Evolutionary conservation across 2,329 filamentous ascomycete species (phyloP).

Genomic region (Epichloe bromicola): DNA sequence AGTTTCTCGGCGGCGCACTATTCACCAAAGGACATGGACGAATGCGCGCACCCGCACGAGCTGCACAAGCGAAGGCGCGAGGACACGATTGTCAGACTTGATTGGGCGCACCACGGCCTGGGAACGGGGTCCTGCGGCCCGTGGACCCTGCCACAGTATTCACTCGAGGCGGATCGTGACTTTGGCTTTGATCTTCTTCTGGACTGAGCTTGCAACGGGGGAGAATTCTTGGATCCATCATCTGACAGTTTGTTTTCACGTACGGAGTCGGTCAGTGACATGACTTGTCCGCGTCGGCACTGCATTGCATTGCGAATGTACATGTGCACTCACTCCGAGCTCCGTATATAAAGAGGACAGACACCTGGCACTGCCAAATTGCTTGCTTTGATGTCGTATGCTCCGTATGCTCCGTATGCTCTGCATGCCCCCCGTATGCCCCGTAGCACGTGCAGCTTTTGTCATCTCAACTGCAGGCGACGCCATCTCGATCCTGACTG

Average conservation of each 20-base stretch:
- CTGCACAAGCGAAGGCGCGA: conserved; percentile 33
- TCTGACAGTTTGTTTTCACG: too few relatives aligned
- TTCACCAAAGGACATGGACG: conserved; percentile 37
- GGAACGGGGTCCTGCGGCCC: conserved; percentile 51
- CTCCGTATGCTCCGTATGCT: neutral
- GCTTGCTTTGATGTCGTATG: neutral
- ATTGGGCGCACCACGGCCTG: conserved; percentile 49
- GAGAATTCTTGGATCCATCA: too few relatives aligned
- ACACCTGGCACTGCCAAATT: neutral
- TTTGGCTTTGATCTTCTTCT: conserved; percentile 32
- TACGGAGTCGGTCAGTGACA: neutral
- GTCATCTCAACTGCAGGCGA: neutral
- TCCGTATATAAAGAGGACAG: neutral
- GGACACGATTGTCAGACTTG: conserved; percentile 43
- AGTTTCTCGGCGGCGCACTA: conserved; percentile 48
- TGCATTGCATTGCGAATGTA: neutral
- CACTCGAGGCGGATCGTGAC: conserved; percentile 26
- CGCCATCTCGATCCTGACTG: too few relatives aligned
- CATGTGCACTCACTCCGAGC: too few relatives aligned
- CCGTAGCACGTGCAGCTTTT: neutral
- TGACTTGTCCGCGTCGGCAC: neutral
- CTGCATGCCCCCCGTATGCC: too few relatives aligned
- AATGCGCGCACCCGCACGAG: conserved; percentile 47
- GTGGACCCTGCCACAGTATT: conserved; percentile 35
- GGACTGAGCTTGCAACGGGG: conserved; percentile 18